Conservation (phyloP, 2,329 filamentous ascomycete species). For the Thelonectria olida region DNA sequence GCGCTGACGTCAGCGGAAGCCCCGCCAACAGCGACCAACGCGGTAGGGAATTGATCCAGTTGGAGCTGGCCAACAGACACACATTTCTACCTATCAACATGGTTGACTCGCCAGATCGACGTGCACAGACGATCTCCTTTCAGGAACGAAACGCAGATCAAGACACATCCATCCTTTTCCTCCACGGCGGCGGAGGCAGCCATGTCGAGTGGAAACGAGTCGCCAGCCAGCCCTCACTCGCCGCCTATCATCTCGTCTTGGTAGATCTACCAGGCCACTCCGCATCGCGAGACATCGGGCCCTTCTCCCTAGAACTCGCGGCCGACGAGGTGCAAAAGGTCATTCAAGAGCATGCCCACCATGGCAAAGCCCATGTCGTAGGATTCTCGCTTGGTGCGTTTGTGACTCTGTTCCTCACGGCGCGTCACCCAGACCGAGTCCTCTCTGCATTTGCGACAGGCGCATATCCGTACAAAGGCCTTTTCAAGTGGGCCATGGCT, state of each 20-base stretch:
- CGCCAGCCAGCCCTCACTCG: not conserved
- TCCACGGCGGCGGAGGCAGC: not conserved
- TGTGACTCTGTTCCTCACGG: slow-evolving; percentile 9
- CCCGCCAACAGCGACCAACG: too few relatives aligned
- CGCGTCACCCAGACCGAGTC: not conserved
- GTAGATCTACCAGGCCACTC: not conserved
- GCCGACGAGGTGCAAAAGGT: not conserved
- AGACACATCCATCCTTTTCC: not conserved
- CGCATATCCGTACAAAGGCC: slow-evolving; percentile 12
- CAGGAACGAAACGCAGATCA: not conserved
- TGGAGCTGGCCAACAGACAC: too few relatives aligned
- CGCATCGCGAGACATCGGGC: not conserved
- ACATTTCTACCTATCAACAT: not conserved
- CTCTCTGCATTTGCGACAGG: slow-evolving; percentile 19
- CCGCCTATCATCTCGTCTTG: not conserved
- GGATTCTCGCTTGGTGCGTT: slow-evolving; percentile 16
- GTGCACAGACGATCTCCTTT: not conserved
- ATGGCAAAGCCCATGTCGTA: not conserved
- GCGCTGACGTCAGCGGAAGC: too few relatives aligned
- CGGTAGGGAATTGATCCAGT: too few relatives aligned
- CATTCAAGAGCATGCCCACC: not conserved
- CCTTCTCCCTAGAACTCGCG: not conserved
- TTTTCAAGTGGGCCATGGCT: slow-evolving; percentile 23
- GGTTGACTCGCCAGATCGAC: not conserved
- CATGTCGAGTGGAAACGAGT: not conserved